Evolutionary conservation across 768 basidiomycete genomes (phyloP).

Genomic region (Panaeolus cyanescens): DNA sequence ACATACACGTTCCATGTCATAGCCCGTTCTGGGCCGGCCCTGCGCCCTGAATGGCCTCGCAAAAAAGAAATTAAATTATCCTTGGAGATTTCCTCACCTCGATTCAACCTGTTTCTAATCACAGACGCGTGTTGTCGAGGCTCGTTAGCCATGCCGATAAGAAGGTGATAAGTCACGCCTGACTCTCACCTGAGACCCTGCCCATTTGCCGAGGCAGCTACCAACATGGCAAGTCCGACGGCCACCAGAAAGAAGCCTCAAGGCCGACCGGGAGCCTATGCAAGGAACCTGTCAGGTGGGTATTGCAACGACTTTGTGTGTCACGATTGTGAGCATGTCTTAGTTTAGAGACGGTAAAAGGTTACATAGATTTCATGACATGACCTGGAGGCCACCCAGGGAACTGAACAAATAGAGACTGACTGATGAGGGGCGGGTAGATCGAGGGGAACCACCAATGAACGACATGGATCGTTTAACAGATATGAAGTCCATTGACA

Average conservation of each 20-base stretch:
- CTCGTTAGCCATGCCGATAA: neutral
- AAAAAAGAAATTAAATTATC: neutral
- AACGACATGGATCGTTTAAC: neutral
- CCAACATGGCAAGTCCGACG: neutral
- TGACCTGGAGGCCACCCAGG: too few species aligned
- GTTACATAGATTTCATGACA: too few species aligned
- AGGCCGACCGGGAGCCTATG: neutral
- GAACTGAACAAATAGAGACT: neutral
- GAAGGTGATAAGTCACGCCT: neutral
- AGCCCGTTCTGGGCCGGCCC: neutral
- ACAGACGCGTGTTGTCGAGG: neutral
- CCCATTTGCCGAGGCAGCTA: neutral
- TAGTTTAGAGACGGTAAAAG: too few species aligned
- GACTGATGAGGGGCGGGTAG: conserved; percentile 1
- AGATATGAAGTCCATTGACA: neutral
- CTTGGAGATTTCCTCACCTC: neutral
- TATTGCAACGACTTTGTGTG: neutral
- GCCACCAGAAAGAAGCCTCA: neutral
- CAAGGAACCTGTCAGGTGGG: neutral
- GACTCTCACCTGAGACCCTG: neutral
- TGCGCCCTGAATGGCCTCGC: neutral
- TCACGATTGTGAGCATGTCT: neutral
- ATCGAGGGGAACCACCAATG: neutral
- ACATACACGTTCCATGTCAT: conserved; percentile 2
- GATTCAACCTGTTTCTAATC: neutral